Evolutionary conservation across 306 rosid genomes (phyloP), one percentile per base, ranked within the genome.

Genomic region (Inga oerstediana): DNA sequence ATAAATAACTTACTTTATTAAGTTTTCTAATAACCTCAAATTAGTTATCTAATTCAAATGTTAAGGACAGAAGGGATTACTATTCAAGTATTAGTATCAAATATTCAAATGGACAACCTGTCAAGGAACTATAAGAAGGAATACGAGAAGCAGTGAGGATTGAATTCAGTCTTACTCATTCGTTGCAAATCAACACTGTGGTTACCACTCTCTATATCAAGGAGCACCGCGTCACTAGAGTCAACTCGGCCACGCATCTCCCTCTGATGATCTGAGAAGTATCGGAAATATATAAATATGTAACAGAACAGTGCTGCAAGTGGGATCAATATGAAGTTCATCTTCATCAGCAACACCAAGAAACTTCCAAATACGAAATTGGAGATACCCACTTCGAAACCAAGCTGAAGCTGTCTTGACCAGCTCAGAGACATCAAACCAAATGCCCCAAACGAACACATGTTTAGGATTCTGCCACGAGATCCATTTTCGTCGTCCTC

Each of bases 11-110:
- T 1, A 6, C 41, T 5, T 37, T 4, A 37, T 7, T 37, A 27
- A 37, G 1, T 5, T 37, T 4, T 7, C 6, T 6, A 39, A 39
- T 1, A 0, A 6, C 0, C 8, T 1, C 43, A 5, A 5, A 1
- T 39, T 39, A 6, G 0, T 39, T 5, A 39, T 39, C 43, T 39
- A 39, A 39, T 39, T 37, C 41, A 4, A 4, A 37, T 39, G 43
- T 39, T 7, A 39, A 39, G 14, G 10, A 2, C 3, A 45, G 14
- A 51, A 15, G 3, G 19, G 19, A 5, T 7, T 16, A 17, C 59
- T 52, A 52, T 39, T 39, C 7, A 39, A 39, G 8, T 39, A 39
- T 6, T 39, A 39, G 43, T 5, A 39, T n/a, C 62, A 19, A 56
- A 56, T n/a, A n/a, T n/a, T n/a, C n/a, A n/a, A n/a, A n/a, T 56